Conservation (phyloP, 202 grass and related monocot genomes). For the Panicum hallii region DNA sequence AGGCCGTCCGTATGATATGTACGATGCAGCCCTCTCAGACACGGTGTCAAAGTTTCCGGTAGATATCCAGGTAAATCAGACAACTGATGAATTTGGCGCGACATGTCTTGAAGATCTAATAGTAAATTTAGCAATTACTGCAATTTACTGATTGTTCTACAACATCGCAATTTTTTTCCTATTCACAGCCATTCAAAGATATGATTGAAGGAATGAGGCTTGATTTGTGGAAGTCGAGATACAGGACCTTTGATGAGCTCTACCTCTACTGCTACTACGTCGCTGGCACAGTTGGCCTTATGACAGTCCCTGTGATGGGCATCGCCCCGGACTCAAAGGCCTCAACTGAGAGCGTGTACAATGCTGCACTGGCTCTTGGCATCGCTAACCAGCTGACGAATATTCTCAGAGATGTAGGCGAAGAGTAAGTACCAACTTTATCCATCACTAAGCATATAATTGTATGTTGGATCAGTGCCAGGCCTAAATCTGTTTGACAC, state of each 20-base stretch:
- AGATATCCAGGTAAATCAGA: slow-evolving; percentile 78
- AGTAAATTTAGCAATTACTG: not conserved
- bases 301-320: slow-evolving; percentile 97
- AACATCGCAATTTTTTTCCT: slow-evolving; percentile 26
- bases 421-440: slow-evolving; percentile 70
- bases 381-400: slow-evolving; percentile 98
- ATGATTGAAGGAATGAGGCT: slow-evolving; percentile 97
- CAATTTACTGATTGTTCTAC: not conserved
- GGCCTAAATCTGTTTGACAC: slow-evolving; percentile 8
- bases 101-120: not conserved
- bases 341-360: slow-evolving; percentile 77
- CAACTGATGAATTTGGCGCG: not conserved
- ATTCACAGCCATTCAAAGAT: slow-evolving; percentile 88
- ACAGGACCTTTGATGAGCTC: slow-evolving; percentile 84
- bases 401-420: slow-evolving; percentile 94
- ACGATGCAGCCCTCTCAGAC: slow-evolving; percentile 84
- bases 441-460: slow-evolving; percentile 1
- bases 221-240: slow-evolving; percentile 90
- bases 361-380: slow-evolving; percentile 84
- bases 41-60: slow-evolving; percentile 71
- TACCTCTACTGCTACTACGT: slow-evolving; percentile 99
- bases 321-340: slow-evolving; percentile 79
- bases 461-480: not conserved
- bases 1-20: slow-evolving; percentile 84
- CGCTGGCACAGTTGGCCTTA: slow-evolving; percentile 88